Percentiles rank a stretch among this genome's conserved stretches.
These are phyloP conservation scores for Pseudogymnoascus sp. DNA, from an alignment of 2,329 filamentous ascomycete species.

Conservation along the genomic window DNA sequence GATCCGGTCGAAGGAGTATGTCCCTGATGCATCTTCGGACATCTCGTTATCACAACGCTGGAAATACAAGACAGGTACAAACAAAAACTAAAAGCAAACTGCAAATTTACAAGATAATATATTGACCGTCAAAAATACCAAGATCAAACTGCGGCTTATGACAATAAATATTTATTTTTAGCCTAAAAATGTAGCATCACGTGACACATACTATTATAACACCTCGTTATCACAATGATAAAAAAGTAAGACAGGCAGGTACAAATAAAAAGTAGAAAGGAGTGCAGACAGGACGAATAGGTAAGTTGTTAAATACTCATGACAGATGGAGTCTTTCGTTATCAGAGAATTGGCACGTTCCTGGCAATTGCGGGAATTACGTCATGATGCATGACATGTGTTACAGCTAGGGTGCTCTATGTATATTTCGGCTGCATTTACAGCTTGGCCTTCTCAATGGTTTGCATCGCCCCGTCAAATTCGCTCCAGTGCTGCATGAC, in stretches of 20 bases:
- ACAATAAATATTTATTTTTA: background rate
- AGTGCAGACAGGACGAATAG: background rate
- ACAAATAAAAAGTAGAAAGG: background rate
- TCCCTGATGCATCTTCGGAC: background rate
- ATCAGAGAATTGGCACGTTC: background rate
- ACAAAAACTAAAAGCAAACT: background rate
- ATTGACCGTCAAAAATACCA: background rate
- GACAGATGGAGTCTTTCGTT: background rate
- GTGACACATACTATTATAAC: background rate
- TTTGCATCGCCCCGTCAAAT: constrained; percentile 33
- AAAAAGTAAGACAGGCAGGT: background rate
- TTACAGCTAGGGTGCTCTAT: background rate
- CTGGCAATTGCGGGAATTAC: constrained; percentile 6
- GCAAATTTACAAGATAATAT: background rate
- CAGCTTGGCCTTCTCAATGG: constrained; percentile 20
- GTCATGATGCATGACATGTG: constrained; percentile 4
- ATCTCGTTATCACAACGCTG: background rate
- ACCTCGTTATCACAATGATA: background rate
- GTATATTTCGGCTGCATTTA: background rate
- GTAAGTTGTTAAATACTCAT: background rate
- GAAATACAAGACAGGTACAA: background rate
- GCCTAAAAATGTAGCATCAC: background rate
- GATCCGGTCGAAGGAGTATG: constrained; percentile 45
- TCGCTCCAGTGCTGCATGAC: constrained; percentile 57
- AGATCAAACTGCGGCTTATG: background rate